Evolutionary conservation across 2,329 filamentous ascomycete species (phyloP).

Genomic region (Cladophialophora psammophila): DNA sequence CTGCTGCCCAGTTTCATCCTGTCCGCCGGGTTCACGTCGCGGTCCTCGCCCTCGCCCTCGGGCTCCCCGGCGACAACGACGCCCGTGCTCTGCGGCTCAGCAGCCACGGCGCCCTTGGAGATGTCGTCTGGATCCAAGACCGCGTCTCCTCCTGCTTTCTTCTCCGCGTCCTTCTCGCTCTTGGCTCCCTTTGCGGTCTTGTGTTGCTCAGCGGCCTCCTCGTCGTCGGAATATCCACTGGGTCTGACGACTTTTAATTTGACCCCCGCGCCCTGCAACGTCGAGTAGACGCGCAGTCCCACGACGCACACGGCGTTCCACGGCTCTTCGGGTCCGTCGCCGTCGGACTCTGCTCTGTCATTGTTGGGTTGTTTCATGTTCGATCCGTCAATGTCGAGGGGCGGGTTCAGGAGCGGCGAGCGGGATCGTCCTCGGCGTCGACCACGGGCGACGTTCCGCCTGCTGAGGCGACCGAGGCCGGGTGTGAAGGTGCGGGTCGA

Average conservation of each 20-base stretch:
- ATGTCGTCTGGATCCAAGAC: slow-evolving; percentile 34
- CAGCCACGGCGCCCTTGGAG: slow-evolving; percentile 29
- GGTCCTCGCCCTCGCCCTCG: neutral
- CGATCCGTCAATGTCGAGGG: slow-evolving; percentile 10
- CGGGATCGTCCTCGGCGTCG: slow-evolving; percentile 13
- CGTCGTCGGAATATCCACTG: slow-evolving; percentile 9
- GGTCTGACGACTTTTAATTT: slow-evolving; percentile 28
- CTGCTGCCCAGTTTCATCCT: neutral
- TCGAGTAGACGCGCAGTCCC: slow-evolving; percentile 63
- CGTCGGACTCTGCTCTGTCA: slow-evolving; percentile 26
- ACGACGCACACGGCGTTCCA: slow-evolving; percentile 70
- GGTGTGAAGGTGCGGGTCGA: neutral
- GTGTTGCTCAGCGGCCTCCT: neutral
- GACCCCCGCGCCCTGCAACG: slow-evolving; percentile 27
- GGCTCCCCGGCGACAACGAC: neutral
- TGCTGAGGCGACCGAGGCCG: neutral
- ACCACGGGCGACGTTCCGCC: slow-evolving; percentile 21
- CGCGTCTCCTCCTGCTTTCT: neutral
- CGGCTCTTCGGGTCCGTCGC: slow-evolving; percentile 48
- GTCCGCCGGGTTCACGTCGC: neutral
- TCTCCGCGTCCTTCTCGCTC: neutral
- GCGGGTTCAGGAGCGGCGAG: slow-evolving; percentile 8
- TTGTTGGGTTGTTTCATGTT: neutral
- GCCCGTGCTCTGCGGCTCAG: slow-evolving; percentile 21
- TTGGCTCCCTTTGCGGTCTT: neutral